Base-by-base conservation (phyloP, 2,329 filamentous ascomycete genomes). In the Elsinoe perseae region DNA sequence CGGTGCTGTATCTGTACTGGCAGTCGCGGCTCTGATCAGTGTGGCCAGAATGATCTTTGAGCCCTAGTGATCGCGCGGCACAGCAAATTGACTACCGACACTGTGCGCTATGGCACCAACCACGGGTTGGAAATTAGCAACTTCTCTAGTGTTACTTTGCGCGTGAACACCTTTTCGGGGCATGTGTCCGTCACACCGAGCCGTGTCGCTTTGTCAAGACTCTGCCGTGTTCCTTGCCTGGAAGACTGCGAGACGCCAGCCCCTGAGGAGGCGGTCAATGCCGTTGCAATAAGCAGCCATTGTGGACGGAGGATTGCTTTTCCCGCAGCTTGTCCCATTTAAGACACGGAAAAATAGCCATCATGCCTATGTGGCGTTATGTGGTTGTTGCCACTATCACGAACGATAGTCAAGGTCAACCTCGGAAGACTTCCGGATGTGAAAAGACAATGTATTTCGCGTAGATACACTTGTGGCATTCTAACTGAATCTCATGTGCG, bases 61-160 rank as follows among this genome's bases (percentile, higher is more conserved):
- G 25, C 44, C 44, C 25, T n/a, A 32, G 44, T 18, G 44, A 50
- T 50, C 44, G 44, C 16, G 27, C 44, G 27, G 44, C 27, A 50
- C 14, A 50, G 44, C 25, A 30, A 10, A 44, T 25, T 25, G 40
- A 44, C 40, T 44, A 44, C 40, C 40, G 40, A 44, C 40, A 44
- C 25, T 25, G 12, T 18, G 20, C 40, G 25, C 40, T 1, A 2
- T 5, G 40, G 10, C 40, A 44, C 40, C 20, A 25, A 44, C 18
- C 20, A 44, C 40, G 20, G 21, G 40, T 21, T 44, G 40, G 20
- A n/a, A 21, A 44, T 23, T 44, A 44, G 40, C 40, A 44, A 44
- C 9, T 14, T 21, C 20, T 18, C 18, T 10, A 21, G 40, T 44
- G 40, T 44, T 20, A 18, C 23, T 21, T 44, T 44, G 40, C 40